Percentiles rank a stretch among this genome's conserved stretches.
phyloP scores from a whole-genome alignment of 352 stramenopile species.

The Globisporangium nodosum region DNA sequence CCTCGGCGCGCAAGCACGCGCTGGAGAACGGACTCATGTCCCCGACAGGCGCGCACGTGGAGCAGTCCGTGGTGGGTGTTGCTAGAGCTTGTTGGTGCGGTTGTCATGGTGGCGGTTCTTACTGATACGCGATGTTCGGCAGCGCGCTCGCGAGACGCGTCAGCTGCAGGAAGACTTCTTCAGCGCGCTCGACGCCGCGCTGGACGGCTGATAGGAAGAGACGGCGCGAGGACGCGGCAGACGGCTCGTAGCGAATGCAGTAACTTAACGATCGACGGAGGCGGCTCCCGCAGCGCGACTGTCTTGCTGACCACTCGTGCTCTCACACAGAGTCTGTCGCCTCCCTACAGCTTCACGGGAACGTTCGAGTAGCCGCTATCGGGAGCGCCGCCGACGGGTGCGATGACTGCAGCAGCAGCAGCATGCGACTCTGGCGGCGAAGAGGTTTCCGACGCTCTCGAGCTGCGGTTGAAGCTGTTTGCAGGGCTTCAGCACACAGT shows the following conservation, averaged over 20 bases:
- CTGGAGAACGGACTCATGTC: slow-evolving; percentile 13
- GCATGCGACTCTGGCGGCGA: slow-evolving; percentile 5
- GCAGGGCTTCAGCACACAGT: slow-evolving; percentile 31
- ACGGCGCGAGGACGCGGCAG: not conserved
- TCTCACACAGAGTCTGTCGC: not conserved
- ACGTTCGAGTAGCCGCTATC: slow-evolving; percentile 30
- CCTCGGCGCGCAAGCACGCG: slow-evolving; percentile 6
- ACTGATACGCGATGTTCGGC: not conserved
- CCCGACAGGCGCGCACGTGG: slow-evolving; percentile 14
- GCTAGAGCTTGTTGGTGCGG: too few relatives aligned
- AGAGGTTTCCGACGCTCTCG: slow-evolving; percentile 4
- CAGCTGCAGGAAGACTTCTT: slow-evolving; percentile 69
- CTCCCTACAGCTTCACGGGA: slow-evolving; percentile 32
- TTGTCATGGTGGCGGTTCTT: too few relatives aligned
- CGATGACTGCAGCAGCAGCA: slow-evolving; percentile 4
- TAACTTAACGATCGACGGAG: not conserved
- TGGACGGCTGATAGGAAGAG: slow-evolving; percentile 13
- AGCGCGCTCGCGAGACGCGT: slow-evolving; percentile 44
- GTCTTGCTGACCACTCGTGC: not conserved
- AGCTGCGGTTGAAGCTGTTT: slow-evolving; percentile 52
- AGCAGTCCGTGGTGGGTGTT: slow-evolving; percentile 36
- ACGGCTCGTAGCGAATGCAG: not conserved
- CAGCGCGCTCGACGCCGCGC: slow-evolving; percentile 38
- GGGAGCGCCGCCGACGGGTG: slow-evolving; percentile 4
- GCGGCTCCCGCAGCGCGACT: not conserved